Evolutionary conservation across 2,329 filamentous ascomycete genomes (phyloP).

Genomic region (Neoscytalidium dimidiatum): DNA sequence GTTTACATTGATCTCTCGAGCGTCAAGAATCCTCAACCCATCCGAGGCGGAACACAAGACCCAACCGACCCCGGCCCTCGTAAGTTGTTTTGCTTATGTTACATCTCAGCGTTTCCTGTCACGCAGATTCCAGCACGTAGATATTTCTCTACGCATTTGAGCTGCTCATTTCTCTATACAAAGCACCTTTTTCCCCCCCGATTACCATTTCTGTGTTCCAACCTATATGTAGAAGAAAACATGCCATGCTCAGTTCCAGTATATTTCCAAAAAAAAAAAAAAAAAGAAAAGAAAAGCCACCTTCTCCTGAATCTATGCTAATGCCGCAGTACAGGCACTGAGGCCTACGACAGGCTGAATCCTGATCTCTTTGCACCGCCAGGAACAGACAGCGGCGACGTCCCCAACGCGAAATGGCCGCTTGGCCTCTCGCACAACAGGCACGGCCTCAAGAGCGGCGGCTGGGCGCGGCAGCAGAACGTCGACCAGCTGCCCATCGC

Average conservation of each 20-base stretch:
- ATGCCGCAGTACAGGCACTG: conserved; percentile 26
- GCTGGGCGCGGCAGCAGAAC: conserved; percentile 46
- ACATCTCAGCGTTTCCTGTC: neutral
- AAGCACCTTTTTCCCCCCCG: no score
- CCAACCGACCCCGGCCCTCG: conserved; percentile 43
- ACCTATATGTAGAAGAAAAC: no score
- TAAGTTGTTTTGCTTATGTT: conserved; percentile 16
- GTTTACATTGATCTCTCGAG: conserved; percentile 41
- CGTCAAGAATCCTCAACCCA: conserved; percentile 44
- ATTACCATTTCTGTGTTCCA: no score
- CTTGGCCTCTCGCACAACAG: conserved; percentile 44
- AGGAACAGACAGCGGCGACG: conserved; percentile 41
- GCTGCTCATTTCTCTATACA: no score
- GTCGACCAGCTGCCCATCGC: conserved; percentile 40
- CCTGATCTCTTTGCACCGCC: conserved; percentile 43
- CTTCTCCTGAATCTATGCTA: neutral
- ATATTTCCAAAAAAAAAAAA: no score
- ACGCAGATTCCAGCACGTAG: no score
- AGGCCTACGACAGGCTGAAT: conserved; percentile 41
- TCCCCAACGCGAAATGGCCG: conserved; percentile 45
- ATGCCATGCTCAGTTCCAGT: no score
- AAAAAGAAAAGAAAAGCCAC: no score
- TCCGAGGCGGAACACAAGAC: conserved; percentile 37
- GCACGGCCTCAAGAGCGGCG: conserved; percentile 41
- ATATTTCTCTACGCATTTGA: no score